These are phyloP conservation scores for Naganishia randhawae DNA, from an alignment of 768 basidiomycete species.

Conservation along the genomic window DNA sequence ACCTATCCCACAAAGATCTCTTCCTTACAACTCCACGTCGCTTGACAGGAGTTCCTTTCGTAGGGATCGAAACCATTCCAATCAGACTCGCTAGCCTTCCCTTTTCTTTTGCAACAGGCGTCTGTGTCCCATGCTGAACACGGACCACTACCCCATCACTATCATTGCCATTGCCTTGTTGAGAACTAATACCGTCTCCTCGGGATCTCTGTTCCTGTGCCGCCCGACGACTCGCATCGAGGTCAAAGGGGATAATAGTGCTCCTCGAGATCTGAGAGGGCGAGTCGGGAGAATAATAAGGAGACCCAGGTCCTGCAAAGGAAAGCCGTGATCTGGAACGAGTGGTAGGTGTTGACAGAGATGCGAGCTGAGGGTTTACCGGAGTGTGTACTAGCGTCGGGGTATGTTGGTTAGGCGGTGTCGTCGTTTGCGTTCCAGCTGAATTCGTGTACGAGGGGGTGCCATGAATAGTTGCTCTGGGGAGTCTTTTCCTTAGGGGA, in stretches of 20 bases:
- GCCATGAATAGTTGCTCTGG: conserved; percentile 9
- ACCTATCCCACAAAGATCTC: conserved; percentile 23
- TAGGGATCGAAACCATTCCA: not conserved
- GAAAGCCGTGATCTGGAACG: conserved; percentile 12
- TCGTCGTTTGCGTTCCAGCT: conserved; percentile 6
- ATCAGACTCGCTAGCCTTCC: conserved; percentile 12
- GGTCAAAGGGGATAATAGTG: conserved; percentile 29
- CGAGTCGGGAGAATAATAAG: conserved; percentile 20
- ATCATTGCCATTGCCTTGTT: not conserved
- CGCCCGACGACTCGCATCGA: conserved; percentile 14
- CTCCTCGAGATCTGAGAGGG: conserved; percentile 24
- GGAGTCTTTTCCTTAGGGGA: conserved; percentile 8
- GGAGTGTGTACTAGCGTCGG: not conserved
- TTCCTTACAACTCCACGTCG: conserved; percentile 27
- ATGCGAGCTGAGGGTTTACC: not conserved
- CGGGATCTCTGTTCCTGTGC: conserved; percentile 3
- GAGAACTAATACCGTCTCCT: not conserved
- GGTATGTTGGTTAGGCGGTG: not conserved
- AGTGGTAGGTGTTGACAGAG: conserved; percentile 4
- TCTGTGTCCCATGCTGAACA: not conserved
- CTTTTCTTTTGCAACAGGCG: not conserved
- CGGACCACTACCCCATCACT: conserved; percentile 5
- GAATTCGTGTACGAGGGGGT: not conserved
- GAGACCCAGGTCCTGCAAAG: conserved; percentile 3
- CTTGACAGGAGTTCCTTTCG: not conserved